phyloP scores from a whole-genome alignment of 176 grass and related monocot species.

The Olyra latifolia region DNA sequence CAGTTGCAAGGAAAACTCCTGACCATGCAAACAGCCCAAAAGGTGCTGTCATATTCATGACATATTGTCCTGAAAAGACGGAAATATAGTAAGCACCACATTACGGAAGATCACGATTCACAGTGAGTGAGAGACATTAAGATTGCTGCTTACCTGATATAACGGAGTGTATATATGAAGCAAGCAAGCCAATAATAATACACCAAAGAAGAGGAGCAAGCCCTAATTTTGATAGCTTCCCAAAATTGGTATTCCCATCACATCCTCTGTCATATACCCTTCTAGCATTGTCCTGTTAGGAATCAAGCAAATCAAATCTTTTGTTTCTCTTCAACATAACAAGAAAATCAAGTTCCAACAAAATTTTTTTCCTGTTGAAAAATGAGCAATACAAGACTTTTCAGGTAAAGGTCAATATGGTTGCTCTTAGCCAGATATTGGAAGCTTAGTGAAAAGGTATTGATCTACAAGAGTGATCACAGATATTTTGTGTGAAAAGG shows the following conservation, averaged over 20 bases:
- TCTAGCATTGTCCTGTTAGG: constrained; percentile 90
- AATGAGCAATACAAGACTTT: not conserved
- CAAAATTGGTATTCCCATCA: constrained; percentile 55
- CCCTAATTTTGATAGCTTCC: constrained; percentile 79
- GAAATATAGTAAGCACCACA: constrained; percentile 26
- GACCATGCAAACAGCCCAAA: constrained; percentile 88
- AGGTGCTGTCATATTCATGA: constrained; percentile 48
- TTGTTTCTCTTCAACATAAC: not conserved
- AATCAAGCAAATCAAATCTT: constrained; percentile 4
- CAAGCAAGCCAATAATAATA: constrained; percentile 66
- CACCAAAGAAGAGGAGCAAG: constrained; percentile 90
- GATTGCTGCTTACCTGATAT: constrained; percentile 63
- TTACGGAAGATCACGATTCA: constrained; percentile 14
- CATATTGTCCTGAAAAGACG: constrained; percentile 61
- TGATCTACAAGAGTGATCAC: constrained; percentile 7
- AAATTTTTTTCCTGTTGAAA: not conserved
- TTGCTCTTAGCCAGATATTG: not conserved
- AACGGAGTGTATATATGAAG: constrained; percentile 78
- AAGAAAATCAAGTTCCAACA: not conserved
- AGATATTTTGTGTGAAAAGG: not conserved
- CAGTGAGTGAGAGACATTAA: not conserved
- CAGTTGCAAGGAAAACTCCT: constrained; percentile 82
- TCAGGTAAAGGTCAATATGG: constrained; percentile 7
- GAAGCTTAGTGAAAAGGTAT: not conserved
- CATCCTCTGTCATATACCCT: constrained; percentile 82